Evolutionary conservation across 2,329 filamentous ascomycete genomes (phyloP), one percentile per base, ranked within the genome.

Genomic region (Hawksworthiomyces lignivorus): DNA sequence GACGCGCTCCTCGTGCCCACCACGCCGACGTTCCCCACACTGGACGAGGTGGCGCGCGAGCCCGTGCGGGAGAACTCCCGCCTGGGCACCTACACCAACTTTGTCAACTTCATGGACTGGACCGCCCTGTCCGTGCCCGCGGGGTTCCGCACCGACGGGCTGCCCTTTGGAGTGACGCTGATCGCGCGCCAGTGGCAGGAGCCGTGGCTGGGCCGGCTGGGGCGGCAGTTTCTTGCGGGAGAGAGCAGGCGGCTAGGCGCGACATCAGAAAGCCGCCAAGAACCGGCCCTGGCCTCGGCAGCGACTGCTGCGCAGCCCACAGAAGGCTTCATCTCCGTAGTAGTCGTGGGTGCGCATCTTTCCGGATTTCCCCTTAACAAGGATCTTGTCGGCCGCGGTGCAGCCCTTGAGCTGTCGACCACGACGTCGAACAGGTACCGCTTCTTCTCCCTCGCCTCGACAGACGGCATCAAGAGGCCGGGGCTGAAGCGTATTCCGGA

Each of bases 71-170:
- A 72, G 51, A 80, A 80, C 49, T 70, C 70, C 4, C 56, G 64
- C 4, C 53, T 77, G 6, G 73, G 74, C 6, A 69, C 65, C 18
- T 80, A 77, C 43, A 77, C 75, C 0, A 76, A 79, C 51, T 78
- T 73, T 51, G 77, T 69, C 14, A 80, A 80, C 50, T 72, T 80
- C 21, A 55, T 80, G 15, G 75, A 80, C 54, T 64, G 77, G 50
- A 70, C 68, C 29, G 73, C 69, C 3, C 50, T 75, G 9, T 65
- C 70, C 1, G 62, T 77, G n/a, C 72, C 73, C 2, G 73, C 73
- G 1, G 68, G 68, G 2, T 63, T 62, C 27, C 46, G 61, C 1
- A 27, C 49, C 0, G 59, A 64, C 26, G 59, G 58, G 0, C 50
- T 65, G 7, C 62, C 62, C 1, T 65, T 65, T 39, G 61, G 62